Conservation (phyloP, 2,329 filamentous ascomycete species). For the Lasiodiplodia sp. region DNA sequence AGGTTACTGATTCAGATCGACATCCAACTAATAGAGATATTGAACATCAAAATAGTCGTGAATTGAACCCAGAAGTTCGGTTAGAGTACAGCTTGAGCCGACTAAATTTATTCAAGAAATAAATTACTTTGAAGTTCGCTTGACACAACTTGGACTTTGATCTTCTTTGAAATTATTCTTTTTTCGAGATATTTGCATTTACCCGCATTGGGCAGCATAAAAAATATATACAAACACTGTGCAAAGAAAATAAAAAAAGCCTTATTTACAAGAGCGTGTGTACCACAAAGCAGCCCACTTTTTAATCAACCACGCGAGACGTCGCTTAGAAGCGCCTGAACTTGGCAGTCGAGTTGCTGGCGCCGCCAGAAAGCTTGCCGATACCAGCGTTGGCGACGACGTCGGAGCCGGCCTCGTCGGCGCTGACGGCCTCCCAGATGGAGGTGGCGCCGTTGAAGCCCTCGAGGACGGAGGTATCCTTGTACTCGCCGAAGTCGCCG, state of each 20-base stretch:
- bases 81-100: too few species aligned
- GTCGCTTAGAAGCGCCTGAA: neutral
- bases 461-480: conserved; percentile 11
- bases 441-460: conserved; percentile 20
- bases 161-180: neutral
- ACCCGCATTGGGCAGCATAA: neutral
- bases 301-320: neutral
- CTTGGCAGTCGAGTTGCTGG: conserved; percentile 15
- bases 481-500: conserved; percentile 30
- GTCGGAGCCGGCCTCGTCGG: conserved; percentile 2
- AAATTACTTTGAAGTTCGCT: too few species aligned
- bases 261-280: neutral
- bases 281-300: neutral
- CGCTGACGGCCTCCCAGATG: conserved; percentile 11
- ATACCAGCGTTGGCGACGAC: conserved; percentile 25
- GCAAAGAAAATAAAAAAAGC: neutral
- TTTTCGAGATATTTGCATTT: neutral
- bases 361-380: conserved; percentile 16
- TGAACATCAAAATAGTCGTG: too few species aligned
- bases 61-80: too few species aligned
- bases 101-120: too few species aligned
- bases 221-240: neutral
- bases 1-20: too few species aligned
- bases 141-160: too few species aligned
- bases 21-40: too few species aligned